These are phyloP conservation scores for Mycotypha africana DNA, from an alignment of 371 early-diverging fungal species.

Conservation along the genomic window DNA sequence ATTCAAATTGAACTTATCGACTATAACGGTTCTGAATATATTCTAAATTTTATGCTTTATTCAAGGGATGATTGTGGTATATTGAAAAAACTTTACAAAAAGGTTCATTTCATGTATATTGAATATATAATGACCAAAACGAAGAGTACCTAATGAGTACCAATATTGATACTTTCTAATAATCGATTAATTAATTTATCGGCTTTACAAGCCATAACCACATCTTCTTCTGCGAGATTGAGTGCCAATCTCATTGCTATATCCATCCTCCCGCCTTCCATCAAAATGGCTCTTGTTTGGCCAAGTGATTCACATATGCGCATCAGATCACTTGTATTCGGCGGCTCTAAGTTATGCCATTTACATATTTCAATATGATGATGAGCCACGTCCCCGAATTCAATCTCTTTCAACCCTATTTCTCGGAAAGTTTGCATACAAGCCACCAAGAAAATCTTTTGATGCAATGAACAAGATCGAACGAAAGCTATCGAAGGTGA, in stretches of 20 bases:
- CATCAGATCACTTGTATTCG: slow-evolving; percentile 58
- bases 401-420: slow-evolving; percentile 69
- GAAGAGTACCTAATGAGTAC: no score
- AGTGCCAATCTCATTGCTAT: slow-evolving; percentile 66
- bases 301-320: slow-evolving; percentile 67
- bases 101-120: no score
- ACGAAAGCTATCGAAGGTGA: slow-evolving; percentile 74
- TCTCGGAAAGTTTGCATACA: slow-evolving; percentile 59
- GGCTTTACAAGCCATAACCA: slow-evolving; percentile 67
- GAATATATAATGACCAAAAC: no score
- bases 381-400: slow-evolving; percentile 61
- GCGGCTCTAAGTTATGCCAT: slow-evolving; percentile 56
- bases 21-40: no score
- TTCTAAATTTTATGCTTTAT: no score
- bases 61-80: no score
- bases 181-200: slow-evolving; percentile 33
- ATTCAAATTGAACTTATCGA: no score
- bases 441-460: slow-evolving; percentile 78
- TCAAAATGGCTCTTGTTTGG: slow-evolving; percentile 56
- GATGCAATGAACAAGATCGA: slow-evolving; percentile 69
- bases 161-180: slow-evolving; percentile 1
- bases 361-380: slow-evolving; percentile 58
- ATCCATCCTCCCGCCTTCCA: slow-evolving; percentile 69
- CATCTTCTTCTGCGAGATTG: slow-evolving; percentile 66
- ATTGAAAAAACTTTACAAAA: no score